phyloP scores from a whole-genome alignment of 2,329 filamentous ascomycete genomes.

The Hymenoscyphus scutula region DNA sequence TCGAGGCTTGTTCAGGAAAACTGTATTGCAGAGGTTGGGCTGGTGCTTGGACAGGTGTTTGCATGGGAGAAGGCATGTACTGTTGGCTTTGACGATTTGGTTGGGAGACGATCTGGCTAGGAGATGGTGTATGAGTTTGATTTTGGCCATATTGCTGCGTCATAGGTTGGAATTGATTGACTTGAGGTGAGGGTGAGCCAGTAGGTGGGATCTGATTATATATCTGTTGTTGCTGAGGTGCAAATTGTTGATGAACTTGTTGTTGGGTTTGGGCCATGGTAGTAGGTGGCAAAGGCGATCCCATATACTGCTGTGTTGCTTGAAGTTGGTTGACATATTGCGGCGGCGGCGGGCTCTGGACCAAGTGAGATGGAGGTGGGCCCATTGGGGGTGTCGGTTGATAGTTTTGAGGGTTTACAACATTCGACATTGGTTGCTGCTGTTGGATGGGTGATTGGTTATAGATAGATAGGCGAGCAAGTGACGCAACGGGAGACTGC shows the following conservation, averaged over 20 bases:
- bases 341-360: conserved; percentile 1
- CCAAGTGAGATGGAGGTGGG: conserved; percentile 6
- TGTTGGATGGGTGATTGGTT: conserved; percentile 1
- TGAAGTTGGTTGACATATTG: conserved; percentile 2
- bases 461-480: conserved; percentile 5
- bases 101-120: neutral
- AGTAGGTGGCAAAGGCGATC: neutral
- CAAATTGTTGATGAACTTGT: neutral
- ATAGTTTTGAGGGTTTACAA: conserved; percentile 1
- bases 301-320: neutral
- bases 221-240: neutral
- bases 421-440: neutral
- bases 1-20: neutral
- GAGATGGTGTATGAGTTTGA: conserved; percentile 2
- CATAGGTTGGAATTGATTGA: neutral
- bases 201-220: neutral
- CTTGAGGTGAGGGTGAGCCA: neutral
- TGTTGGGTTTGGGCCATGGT: neutral
- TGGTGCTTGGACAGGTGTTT: neutral
- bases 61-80: neutral
- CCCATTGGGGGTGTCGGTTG: conserved; percentile 5
- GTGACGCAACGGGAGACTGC: conserved; percentile 8
- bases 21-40: neutral
- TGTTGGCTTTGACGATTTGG: conserved; percentile 1
- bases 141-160: neutral